phyloP scores from a whole-genome alignment of 352 stramenopile species.

The Phytophthora pistaciae region DNA sequence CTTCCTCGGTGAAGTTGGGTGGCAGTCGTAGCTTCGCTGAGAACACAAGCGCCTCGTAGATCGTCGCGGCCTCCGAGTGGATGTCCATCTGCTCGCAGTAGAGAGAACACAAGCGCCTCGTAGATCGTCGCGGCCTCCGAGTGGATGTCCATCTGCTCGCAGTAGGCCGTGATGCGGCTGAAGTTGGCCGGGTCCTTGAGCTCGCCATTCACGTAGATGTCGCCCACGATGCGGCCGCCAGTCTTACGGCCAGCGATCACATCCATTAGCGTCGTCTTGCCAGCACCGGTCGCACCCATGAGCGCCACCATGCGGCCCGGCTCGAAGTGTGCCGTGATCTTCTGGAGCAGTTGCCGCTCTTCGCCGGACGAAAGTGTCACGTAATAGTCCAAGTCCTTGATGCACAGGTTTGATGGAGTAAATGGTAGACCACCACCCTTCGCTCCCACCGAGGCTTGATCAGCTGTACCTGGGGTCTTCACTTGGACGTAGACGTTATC shows the following conservation, averaged over 20 bases:
- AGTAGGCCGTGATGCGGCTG: slow-evolving; percentile 90
- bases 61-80: slow-evolving; percentile 86
- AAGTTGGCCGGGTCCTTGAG: slow-evolving; percentile 84
- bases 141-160: slow-evolving; percentile 91
- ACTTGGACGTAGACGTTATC: slow-evolving; percentile 50
- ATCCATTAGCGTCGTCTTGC: slow-evolving; percentile 74
- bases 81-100: slow-evolving; percentile 94
- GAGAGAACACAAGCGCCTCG: slow-evolving; percentile 93
- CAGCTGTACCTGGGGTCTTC: slow-evolving; percentile 23
- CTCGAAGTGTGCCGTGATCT: slow-evolving; percentile 62
- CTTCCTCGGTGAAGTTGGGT: slow-evolving; percentile 43
- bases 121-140: slow-evolving; percentile 86
- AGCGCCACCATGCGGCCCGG: slow-evolving; percentile 71
- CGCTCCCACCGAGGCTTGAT: background rate
- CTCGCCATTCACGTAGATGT: slow-evolving; percentile 91
- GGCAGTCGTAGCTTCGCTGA: slow-evolving; percentile 89
- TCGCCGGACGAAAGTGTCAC: slow-evolving; percentile 67
- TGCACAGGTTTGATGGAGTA: slow-evolving; percentile 52
- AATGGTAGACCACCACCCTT: slow-evolving; percentile 50
- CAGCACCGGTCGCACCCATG: slow-evolving; percentile 74
- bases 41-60: slow-evolving; percentile 93
- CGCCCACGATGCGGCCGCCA: slow-evolving; percentile 70
- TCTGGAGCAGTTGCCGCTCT: slow-evolving; percentile 53
- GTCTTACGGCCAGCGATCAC: slow-evolving; percentile 70
- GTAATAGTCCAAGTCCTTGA: slow-evolving; percentile 64